Base-by-base conservation (phyloP, 768 basidiomycete species). In the Sutorius australiensis region DNA sequence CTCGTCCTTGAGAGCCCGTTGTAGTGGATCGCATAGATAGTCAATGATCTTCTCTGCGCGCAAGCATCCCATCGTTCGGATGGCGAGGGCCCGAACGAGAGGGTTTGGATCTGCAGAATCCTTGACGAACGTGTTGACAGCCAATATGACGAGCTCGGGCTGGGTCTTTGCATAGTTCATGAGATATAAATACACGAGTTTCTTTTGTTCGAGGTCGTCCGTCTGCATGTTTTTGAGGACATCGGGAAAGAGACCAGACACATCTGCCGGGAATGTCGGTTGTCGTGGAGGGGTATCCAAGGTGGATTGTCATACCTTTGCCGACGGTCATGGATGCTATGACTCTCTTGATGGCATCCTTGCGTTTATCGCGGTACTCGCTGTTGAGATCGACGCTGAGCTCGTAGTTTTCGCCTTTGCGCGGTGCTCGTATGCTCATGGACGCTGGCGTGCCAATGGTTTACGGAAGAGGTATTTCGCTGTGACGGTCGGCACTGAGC, bases 101-200 rank as follows among this genome's bases (percentile, higher is more conserved):
- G 97, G 97, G 64, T 99, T 98, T 10, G 91, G 84, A 67, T 98
- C 97, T 59, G 95, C 93, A 0, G 93, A 86, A 70, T 99, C 97
- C 78, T 97, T 84, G 58, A 99, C 97, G 67, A 99, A 98, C 8
- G 95, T 99, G 67, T 98, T 99, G 55, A 99, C 97, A 28, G 97
- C 97, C 42, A 99, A 80, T 66, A 99, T 98, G 72, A 98, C 95
- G 56, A 98, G 89, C 67, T 99, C 97, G 0, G 97, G 97, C 66
- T 99, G 97, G 0, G 95, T 95, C 68, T 97, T 97, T 32, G 95
- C 95, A 61, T 98, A 99, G 76, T 99, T 99, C 90, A 98, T 98
- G 54, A 99, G 84, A 71, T 98, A 98, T 21, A 97, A 82, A 65
- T 97, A 98, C n/a, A 98, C 97, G 32, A 99, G 88, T 73, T 99